Conservation (phyloP, 2,329 filamentous ascomycete genomes). For the Colletotrichum musicola region DNA sequence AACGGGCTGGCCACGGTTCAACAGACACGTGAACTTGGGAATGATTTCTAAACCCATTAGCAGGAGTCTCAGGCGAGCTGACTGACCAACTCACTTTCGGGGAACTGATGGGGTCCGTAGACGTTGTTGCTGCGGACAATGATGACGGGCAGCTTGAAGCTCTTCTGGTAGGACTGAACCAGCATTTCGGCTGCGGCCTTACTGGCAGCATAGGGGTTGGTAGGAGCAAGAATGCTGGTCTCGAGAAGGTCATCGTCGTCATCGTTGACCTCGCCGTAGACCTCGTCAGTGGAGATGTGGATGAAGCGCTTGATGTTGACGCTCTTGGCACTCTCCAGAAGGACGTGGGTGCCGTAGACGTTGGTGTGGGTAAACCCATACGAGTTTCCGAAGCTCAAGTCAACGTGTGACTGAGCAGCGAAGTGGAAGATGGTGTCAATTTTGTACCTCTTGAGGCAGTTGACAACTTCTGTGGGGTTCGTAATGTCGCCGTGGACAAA, state of each 20-base stretch:
- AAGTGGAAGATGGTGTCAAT: slow-evolving; percentile 89
- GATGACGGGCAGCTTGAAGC: slow-evolving; percentile 83
- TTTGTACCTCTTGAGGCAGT: slow-evolving; percentile 76
- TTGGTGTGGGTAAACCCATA: slow-evolving; percentile 86
- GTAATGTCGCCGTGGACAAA: slow-evolving; percentile 87
- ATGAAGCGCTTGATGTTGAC: slow-evolving; percentile 80
- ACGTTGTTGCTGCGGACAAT: slow-evolving; percentile 88
- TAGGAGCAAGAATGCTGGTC: slow-evolving; percentile 80
- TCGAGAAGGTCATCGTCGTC: slow-evolving; percentile 80
- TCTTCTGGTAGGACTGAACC: slow-evolving; percentile 88
- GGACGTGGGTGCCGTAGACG: slow-evolving; percentile 85
- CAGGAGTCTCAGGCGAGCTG: not conserved
- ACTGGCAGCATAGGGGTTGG: slow-evolving; percentile 85
- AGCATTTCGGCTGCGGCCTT: slow-evolving; percentile 88
- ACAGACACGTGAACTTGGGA: slow-evolving; percentile 81
- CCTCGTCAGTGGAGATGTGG: slow-evolving; percentile 87
- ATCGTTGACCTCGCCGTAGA: slow-evolving; percentile 83
- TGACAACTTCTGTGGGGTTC: slow-evolving; percentile 75
- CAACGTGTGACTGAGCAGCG: slow-evolving; percentile 87
- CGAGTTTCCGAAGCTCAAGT: slow-evolving; percentile 85
- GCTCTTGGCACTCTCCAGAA: slow-evolving; percentile 82
- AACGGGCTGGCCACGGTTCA: slow-evolving; percentile 75
- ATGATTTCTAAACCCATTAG: slow-evolving; percentile 76
- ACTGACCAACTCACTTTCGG: slow-evolving; percentile 73
- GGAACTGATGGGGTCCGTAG: slow-evolving; percentile 86